Conservation (phyloP, 176 grass and related monocot genomes). For the Cymbopogon citratus region DNA sequence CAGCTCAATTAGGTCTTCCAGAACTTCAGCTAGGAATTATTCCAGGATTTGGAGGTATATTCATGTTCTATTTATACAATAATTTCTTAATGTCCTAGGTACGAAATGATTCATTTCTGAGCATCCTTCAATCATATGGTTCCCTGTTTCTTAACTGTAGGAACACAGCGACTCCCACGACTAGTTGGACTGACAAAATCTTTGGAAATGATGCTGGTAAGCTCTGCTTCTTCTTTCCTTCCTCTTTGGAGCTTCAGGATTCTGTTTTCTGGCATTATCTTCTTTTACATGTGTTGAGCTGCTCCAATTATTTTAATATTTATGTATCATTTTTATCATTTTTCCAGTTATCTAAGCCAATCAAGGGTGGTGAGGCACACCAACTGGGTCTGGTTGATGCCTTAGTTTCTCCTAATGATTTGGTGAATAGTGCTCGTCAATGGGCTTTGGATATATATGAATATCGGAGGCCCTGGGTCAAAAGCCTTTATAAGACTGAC, state of each 20-base stretch:
- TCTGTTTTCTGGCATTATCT: neutral
- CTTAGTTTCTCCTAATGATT: conserved; percentile 71
- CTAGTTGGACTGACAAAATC: conserved; percentile 88
- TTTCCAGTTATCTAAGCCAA: conserved; percentile 75
- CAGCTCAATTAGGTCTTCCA: conserved; percentile 72
- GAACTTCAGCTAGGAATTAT: conserved; percentile 89
- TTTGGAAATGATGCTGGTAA: conserved; percentile 94
- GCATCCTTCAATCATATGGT: neutral
- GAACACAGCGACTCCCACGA: conserved; percentile 88
- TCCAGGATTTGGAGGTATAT: conserved; percentile 89
- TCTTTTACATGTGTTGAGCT: neutral
- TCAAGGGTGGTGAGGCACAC: conserved; percentile 73
- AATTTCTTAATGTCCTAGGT: neutral
- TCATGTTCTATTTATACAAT: conserved; percentile 1
- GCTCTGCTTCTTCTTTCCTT: neutral
- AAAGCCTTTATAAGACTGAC: conserved; percentile 84
- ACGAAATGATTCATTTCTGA: conserved; percentile 9
- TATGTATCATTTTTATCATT: neutral
- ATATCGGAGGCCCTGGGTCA: conserved; percentile 66
- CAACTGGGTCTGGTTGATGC: conserved; percentile 74
- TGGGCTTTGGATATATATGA: conserved; percentile 90
- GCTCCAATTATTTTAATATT: neutral
- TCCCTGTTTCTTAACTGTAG: conserved; percentile 39
- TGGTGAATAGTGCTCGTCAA: conserved; percentile 56
- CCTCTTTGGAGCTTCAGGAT: neutral